Conservation (phyloP, 2,329 filamentous ascomycete genomes). For the Myriosclerotinia scirpicola region DNA sequence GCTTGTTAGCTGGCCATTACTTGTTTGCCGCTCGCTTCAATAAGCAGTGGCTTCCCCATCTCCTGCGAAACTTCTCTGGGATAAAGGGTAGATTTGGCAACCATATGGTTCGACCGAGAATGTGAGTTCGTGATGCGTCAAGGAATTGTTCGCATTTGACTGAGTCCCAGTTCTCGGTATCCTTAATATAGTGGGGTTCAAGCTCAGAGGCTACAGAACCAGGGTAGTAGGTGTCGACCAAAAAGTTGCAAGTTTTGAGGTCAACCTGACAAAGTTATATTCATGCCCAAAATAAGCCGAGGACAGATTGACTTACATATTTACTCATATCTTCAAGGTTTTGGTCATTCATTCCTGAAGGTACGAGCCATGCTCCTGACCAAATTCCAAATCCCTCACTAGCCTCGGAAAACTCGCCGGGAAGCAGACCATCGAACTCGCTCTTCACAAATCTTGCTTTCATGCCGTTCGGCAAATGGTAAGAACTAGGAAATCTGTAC, state of each 20-base stretch:
- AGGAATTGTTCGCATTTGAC: slow-evolving; percentile 77
- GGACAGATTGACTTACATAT: slow-evolving; percentile 58
- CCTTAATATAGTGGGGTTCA: slow-evolving; percentile 78
- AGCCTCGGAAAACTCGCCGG: slow-evolving; percentile 84
- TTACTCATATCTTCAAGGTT: slow-evolving; percentile 86
- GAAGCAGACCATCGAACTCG: slow-evolving; percentile 84
- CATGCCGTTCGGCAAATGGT: slow-evolving; percentile 81
- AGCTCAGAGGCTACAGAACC: slow-evolving; percentile 57
- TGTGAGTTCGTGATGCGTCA: slow-evolving; percentile 71
- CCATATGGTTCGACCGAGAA: slow-evolving; percentile 78
- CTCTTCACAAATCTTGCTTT: slow-evolving; percentile 87
- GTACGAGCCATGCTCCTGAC: slow-evolving; percentile 79
- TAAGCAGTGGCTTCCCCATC: slow-evolving; percentile 89
- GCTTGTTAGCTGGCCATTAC: not conserved
- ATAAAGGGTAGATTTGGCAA: slow-evolving; percentile 70
- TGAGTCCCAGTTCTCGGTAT: slow-evolving; percentile 73
- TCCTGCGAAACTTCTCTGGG: slow-evolving; percentile 67
- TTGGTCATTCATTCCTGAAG: slow-evolving; percentile 84
- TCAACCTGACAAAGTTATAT: slow-evolving; percentile 52
- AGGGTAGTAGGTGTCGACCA: slow-evolving; percentile 85
- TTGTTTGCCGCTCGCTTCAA: slow-evolving; percentile 55
- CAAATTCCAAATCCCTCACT: slow-evolving; percentile 66
- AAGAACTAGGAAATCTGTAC: slow-evolving; percentile 96
- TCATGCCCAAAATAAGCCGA: too few relatives aligned
- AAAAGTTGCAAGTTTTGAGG: slow-evolving; percentile 71